Evolutionary conservation across 2,329 filamentous ascomycete species (phyloP), one percentile per base, ranked within the genome.

Genomic region (Alternaria alternata): DNA sequence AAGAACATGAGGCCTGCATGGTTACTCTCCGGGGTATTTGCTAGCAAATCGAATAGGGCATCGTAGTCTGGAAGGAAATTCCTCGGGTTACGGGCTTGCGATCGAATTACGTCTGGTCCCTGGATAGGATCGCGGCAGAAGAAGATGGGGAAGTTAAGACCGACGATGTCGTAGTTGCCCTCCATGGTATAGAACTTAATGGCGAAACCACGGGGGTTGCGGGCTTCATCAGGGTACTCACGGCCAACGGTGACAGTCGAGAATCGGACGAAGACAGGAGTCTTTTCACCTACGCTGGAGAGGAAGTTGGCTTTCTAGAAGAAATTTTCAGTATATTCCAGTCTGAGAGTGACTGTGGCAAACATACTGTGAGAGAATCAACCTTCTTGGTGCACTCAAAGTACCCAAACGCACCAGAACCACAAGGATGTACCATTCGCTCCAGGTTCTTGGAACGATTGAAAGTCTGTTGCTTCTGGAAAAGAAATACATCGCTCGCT

Each of bases 381-480:
- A 80, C 74, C 56, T 79, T 71, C 46, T 78, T 77, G 7, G 81
- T 84, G 46, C 75, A 73, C 63, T 83, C 81, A 55, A 84, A 84
- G 60, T 80, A 81, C 5, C 81, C 81, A 62, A 80, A 84, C 22
- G 79, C 83, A 47, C 80, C 83, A 57, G 74, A 77, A 22, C 78
- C 78, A 56, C 78, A 76, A 44, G 81, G 75, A 69, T 82, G 69
- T 30, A 81, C 78, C 76, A 80, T 82, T 28, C 71, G 70, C 59
- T 74, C 83, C 4, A 85, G 78, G 41, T 79, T 81, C 74, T 85
- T 85, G n/a, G 81, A 84, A n/a, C 84, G 78, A 62, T 86, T 86
- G 78, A 86, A 86, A 18, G 80, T 79, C 72, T 86, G 84, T 72
- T 86, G 83, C 72, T 85, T 85, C 46, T 86, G 83, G 59, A 86